These are phyloP conservation scores for Kodamaea alishanica DNA, from an alignment of 1,139 yeast species.

Conservation along the genomic window DNA sequence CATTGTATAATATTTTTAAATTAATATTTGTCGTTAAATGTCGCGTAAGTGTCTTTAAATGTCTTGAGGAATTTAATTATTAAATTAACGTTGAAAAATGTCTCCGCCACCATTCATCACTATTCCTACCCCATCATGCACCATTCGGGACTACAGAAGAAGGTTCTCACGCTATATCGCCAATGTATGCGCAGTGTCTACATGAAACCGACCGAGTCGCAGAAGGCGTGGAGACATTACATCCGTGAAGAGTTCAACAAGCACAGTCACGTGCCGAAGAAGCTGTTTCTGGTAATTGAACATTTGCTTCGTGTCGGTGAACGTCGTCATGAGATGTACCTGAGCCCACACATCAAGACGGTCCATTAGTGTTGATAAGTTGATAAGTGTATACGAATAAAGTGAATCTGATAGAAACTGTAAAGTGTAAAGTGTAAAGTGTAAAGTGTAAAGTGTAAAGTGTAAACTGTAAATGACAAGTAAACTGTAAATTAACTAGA, in stretches of 20 bases:
- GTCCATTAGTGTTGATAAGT: conserved; percentile 34
- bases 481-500: too few relatives aligned
- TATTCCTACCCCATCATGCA: too few relatives aligned
- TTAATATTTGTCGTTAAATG: too few relatives aligned
- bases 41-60: too few relatives aligned
- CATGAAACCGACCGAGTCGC: conserved; percentile 50
- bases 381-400: background rate
- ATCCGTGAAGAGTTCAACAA: conserved; percentile 62
- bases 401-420: too few relatives aligned
- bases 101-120: too few relatives aligned
- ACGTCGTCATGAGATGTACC: conserved; percentile 68
- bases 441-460: too few relatives aligned
- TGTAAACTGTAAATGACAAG: too few relatives aligned
- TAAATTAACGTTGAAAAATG: too few relatives aligned
- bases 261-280: conserved; percentile 56
- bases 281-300: conserved; percentile 84
- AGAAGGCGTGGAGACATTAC: conserved; percentile 44
- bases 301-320: conserved; percentile 77
- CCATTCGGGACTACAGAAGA: conserved; percentile 56
- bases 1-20: background rate
- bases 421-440: too few relatives aligned
- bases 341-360: conserved; percentile 62
- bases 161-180: conserved; percentile 62
- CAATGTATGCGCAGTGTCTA: conserved; percentile 51
- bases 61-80: too few relatives aligned